Conservation (phyloP, 1,284 basidiomycete species). For the Pisolithus thermaeus region DNA sequence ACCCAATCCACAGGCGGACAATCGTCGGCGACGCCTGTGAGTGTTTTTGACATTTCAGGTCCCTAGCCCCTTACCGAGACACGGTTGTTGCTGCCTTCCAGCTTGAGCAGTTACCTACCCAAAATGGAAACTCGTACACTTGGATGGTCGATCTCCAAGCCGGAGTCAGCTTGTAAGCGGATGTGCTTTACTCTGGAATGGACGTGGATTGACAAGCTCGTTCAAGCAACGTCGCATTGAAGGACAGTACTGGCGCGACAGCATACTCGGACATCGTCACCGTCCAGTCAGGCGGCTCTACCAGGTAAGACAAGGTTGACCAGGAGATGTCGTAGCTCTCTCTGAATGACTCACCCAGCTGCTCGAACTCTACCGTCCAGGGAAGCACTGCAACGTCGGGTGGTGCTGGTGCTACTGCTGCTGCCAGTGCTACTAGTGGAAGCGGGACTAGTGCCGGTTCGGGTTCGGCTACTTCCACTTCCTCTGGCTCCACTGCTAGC, state of each 20-base stretch:
- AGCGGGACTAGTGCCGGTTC: background rate
- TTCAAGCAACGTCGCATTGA: constrained; percentile 46
- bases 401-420: background rate
- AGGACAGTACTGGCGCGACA: constrained; percentile 52
- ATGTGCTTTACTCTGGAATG: background rate
- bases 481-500: constrained; percentile 14
- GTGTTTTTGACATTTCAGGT: constrained; percentile 7
- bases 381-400: constrained; percentile 3
- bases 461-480: constrained; percentile 6
- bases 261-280: constrained; percentile 54
- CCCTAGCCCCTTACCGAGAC: background rate
- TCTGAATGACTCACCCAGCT: constrained; percentile 11
- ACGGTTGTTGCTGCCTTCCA: constrained; percentile 15
- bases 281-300: constrained; percentile 39
- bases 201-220: constrained; percentile 1
- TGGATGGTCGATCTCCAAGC: constrained; percentile 57
- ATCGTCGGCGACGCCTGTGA: constrained; percentile 46
- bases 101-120: constrained; percentile 51
- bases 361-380: constrained; percentile 15
- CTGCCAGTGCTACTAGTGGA: background rate
- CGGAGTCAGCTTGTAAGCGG: constrained; percentile 48
- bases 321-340: background rate
- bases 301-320: constrained; percentile 26
- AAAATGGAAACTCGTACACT: constrained; percentile 42
- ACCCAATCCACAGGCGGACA: constrained; percentile 45